Conservation (phyloP, 108 stramenopile genomes). For the Nannochloropsis salina region DNA sequence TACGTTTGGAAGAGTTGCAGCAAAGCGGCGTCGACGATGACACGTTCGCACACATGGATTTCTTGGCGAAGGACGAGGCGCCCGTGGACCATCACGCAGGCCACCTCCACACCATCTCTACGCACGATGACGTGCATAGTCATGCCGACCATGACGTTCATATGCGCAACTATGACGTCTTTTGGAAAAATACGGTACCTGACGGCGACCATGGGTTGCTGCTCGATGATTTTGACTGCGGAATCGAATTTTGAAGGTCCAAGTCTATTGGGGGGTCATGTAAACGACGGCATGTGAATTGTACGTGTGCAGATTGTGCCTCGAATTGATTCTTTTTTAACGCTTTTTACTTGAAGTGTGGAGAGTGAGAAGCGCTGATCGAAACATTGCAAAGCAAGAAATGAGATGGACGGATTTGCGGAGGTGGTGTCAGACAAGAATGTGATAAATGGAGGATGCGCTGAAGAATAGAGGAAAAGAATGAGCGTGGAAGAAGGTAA, state of each 20-base stretch:
- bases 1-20: background rate
- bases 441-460: background rate
- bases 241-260: slow-evolving; percentile 14
- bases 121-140: background rate
- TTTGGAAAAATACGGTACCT: background rate
- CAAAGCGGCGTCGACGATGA: background rate
- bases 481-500: background rate
- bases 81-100: background rate
- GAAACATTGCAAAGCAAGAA: background rate
- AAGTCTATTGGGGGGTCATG: no score
- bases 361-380: no score
- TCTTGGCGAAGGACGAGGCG: background rate
- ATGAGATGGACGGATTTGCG: background rate
- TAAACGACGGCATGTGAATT: no score
- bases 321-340: no score
- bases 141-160: background rate
- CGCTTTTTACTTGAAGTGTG: no score
- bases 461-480: background rate
- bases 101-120: no score
- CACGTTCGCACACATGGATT: background rate
- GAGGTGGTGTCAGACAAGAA: background rate
- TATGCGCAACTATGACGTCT: background rate
- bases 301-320: no score
- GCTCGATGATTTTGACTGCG: background rate
- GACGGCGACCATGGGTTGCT: background rate